phyloP scores from a whole-genome alignment of 345 rosid species.

The Pelargonium nanum region DNA sequence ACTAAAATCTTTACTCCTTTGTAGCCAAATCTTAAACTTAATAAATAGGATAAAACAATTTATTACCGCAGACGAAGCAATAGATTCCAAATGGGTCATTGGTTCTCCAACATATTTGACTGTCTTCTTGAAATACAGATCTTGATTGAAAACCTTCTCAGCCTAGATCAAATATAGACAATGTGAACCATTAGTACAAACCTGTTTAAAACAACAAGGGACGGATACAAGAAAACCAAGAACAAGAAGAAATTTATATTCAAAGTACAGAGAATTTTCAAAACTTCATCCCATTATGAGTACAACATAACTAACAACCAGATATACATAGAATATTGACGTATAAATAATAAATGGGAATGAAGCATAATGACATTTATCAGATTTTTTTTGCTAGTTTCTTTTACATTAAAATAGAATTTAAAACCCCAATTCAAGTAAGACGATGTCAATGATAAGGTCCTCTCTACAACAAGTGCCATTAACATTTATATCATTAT shows the following conservation, averaged over 20 bases:
- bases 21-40: background rate
- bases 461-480: no score
- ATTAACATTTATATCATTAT: no score
- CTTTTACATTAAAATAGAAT: no score
- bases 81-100: slow-evolving; percentile 90
- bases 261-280: background rate
- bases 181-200: background rate
- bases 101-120: slow-evolving; percentile 96
- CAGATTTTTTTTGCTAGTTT: no score
- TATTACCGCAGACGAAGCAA: slow-evolving; percentile 90
- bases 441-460: no score
- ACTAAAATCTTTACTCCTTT: background rate
- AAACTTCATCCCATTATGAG: no score
- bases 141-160: slow-evolving; percentile 96
- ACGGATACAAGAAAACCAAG: background rate
- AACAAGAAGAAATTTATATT: background rate
- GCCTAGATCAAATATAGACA: slow-evolving; percentile 33
- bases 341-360: no score
- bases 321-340: no score
- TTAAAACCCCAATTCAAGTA: no score
- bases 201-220: background rate
- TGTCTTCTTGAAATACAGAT: slow-evolving; percentile 78
- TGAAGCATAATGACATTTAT: no score
- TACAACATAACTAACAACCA: no score
- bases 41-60: background rate